phyloP scores from a whole-genome alignment of 2,329 filamentous ascomycete genomes.

The Cryphonectria carpinicola region DNA sequence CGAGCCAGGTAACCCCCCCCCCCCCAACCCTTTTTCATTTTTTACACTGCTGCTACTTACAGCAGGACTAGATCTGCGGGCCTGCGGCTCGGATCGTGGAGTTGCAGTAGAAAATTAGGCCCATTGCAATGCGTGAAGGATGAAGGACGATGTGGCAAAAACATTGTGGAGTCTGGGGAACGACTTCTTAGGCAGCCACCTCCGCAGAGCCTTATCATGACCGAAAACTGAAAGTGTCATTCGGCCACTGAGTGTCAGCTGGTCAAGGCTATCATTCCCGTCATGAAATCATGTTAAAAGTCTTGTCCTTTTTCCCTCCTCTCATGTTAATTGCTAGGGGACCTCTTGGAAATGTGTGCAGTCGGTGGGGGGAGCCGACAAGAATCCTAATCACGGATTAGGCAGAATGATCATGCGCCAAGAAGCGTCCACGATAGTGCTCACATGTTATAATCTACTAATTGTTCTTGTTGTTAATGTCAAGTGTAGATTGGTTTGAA shows the following conservation, averaged over 20 bases:
- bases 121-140: neutral
- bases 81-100: neutral
- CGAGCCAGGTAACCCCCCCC: neutral
- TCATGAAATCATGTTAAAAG: neutral
- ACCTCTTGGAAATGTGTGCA: neutral
- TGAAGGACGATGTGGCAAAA: neutral
- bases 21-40: no score
- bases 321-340: neutral
- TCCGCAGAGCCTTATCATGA: neutral
- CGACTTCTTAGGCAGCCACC: neutral
- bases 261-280: neutral
- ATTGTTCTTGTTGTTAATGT: neutral
- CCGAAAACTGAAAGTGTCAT: neutral
- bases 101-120: neutral
- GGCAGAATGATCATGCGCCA: neutral
- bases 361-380: neutral
- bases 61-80: neutral
- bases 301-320: no score
- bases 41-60: neutral
- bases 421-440: neutral
- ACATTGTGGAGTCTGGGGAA: neutral
- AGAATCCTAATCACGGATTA: neutral
- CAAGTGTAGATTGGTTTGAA: neutral
- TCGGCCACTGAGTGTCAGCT: neutral
- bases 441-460: neutral